Base-by-base conservation (phyloP, 306 rosid species). In the Sindora glabra region DNA sequence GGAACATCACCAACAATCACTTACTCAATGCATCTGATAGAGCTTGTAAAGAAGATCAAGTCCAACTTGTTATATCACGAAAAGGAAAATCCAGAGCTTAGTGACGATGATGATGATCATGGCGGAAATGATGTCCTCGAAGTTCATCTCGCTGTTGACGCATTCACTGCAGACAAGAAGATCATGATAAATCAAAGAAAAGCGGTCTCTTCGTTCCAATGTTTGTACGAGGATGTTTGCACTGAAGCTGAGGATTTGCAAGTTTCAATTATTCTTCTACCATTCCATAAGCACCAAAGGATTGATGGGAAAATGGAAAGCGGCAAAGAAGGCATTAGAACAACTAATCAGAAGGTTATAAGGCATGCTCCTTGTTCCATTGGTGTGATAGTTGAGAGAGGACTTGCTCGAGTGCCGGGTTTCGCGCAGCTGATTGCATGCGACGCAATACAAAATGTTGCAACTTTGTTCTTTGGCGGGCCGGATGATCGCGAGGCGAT, bases 271-370 rank as follows among this genome's bases (percentile, higher is more conserved):
- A 69, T 92, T 18, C 49, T 92, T 32, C 48, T 83, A 36, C 98
- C 96, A 4, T 92, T 92, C 38, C 96, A 88, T 60, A 92, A 92
- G 49, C 96, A 92, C 56, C 95, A 92, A 19, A 50, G 95, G 2
- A 92, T 92, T 2, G 98, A 92, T 45, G 95, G 98, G 24, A 88
- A 86, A 51, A 67, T 88, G 81, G 98, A 92, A 68, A 76, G 81
- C 3, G 96, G 96, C 8, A 92, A 83, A 19, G 95, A 92, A 46
- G 96, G 83, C 3, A 74, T 88, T 7, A 62, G 96, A 60, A 74
- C 78, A 1, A 88, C 98, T 1, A 92, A 92, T 50, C 98, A 88
- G 14, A 92, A 92, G 81, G 74, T 92, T 72, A 81, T 92, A 1
- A 85, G 96, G 10, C 96, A 92, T 6, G 95, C 95, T 0, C 94